phyloP scores from a whole-genome alignment of 305 asterid genomes.

The Caryopteris hybrid region DNA sequence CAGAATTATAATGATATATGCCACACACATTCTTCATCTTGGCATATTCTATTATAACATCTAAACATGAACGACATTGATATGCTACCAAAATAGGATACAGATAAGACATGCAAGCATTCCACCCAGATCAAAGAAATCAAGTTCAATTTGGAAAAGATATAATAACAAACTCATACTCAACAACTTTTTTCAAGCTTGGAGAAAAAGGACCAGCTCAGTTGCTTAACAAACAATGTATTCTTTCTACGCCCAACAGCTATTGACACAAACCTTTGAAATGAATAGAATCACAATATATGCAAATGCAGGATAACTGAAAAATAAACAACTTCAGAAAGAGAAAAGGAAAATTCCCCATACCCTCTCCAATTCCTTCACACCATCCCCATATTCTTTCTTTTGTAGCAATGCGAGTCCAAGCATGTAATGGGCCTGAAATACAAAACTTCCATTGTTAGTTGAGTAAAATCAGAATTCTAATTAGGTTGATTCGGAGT shows the following conservation, averaged over 20 bases:
- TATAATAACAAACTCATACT: background rate
- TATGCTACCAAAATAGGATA: background rate
- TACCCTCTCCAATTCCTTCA: conserved; percentile 79
- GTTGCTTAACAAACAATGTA: background rate
- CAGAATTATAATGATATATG: background rate
- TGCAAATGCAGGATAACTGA: background rate
- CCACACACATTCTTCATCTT: background rate
- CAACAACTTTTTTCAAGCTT: background rate
- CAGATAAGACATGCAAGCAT: background rate
- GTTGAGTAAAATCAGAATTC: background rate
- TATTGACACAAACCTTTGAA: background rate
- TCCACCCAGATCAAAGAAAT: background rate
- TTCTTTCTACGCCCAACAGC: background rate
- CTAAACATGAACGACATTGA: background rate
- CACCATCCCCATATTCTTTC: conserved; percentile 66
- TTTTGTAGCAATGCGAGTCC: conserved; percentile 86
- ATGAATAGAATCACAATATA: background rate
- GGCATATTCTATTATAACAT: background rate
- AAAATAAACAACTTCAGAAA: background rate
- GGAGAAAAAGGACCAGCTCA: background rate
- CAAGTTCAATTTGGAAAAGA: background rate
- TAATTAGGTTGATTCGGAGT: background rate
- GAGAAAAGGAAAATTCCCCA: background rate
- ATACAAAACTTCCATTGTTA: conserved; percentile 19
- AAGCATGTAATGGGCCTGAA: conserved; percentile 91